These are phyloP conservation scores for Phyllostachys edulis DNA, from an alignment of 176 grass and related monocot genomes.

Conservation along the genomic window DNA sequence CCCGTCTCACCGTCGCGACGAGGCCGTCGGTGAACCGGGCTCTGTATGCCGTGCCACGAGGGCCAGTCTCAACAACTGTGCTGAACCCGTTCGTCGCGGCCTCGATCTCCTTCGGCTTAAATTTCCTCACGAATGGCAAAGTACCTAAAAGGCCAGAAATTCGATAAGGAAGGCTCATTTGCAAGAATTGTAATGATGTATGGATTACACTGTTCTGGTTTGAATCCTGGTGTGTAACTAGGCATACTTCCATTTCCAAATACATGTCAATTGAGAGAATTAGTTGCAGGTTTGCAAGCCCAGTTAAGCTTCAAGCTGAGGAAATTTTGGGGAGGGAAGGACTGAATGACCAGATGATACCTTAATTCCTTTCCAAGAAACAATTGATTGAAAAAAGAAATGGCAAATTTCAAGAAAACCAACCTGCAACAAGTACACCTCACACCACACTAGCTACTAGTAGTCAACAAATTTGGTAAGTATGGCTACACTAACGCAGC, in stretches of 20 bases:
- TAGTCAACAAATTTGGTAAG: background rate
- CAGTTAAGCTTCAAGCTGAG: background rate
- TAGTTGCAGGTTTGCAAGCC: background rate
- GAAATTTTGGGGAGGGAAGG: background rate
- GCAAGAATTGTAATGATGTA: background rate
- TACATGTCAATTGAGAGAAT: background rate
- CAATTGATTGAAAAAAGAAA: background rate
- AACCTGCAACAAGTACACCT: background rate
- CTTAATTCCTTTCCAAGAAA: background rate
- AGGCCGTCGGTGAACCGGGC: slow-evolving; percentile 74
- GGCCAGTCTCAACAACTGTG: slow-evolving; percentile 47
- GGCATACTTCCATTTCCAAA: background rate
- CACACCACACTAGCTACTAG: background rate
- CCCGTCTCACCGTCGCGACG: slow-evolving; percentile 59
- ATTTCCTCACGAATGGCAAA: slow-evolving; percentile 65
- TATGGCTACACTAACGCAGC: background rate
- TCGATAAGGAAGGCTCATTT: background rate
- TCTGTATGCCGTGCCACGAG: slow-evolving; percentile 61
- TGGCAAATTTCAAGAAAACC: background rate
- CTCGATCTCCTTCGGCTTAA: slow-evolving; percentile 68
- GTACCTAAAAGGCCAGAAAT: slow-evolving; percentile 34
- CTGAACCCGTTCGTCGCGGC: slow-evolving; percentile 74
- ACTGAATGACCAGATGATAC: background rate
- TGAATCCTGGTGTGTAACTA: too few species aligned
- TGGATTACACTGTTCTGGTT: background rate